Evolutionary conservation across 306 rosid genomes (phyloP), one percentile per base, ranked within the genome.

Genomic region (Cucurbita maxima): DNA sequence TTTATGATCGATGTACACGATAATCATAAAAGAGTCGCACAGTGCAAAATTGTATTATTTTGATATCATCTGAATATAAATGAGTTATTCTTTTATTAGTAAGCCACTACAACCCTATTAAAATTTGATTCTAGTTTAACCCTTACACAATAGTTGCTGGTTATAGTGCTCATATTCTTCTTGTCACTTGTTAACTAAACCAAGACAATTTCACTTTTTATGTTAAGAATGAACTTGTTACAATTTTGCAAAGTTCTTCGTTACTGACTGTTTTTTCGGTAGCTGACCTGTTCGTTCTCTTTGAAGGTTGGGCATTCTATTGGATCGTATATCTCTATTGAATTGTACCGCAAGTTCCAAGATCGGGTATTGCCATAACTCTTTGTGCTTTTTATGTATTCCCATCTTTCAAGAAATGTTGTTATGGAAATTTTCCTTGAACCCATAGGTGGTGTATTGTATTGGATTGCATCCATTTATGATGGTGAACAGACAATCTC

Each of bases 261-360:
- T 1, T 60, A n/a, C n/a, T 8, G 9, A 61, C 68, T 15, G 47
- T n/a, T 36, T 16, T 37, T 36, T 34, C n/a, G 47, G 73, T 67
- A n/a, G 16, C 58, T 37, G 18, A 45, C 51, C 34, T 3, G 14
- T 11, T 37, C 10, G 11, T 75, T 75, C 40, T 61, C 52, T 79
- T 82, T 82, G 72, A 57, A 94, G 97, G 86, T 90, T 69, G 98
- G 98, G 18, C 98, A 90, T 80, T 94, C 98, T 73, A 84, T 94
- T 78, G 97, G 98, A 76, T 81, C 98, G 48, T 84, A 87, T 77
- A 89, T 91, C 58, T 75, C 87, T 52, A 18, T 87, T 52, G 96
- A 94, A 77, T 63, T 81, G 79, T 80, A 84, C 51, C 90, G 73
- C 78, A 82, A 87, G 82, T 74, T 72, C 76, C 82, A 75, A 59